Base-by-base conservation (phyloP, 2,329 filamentous ascomycete genomes). In the Aspergillus aculeatus region DNA sequence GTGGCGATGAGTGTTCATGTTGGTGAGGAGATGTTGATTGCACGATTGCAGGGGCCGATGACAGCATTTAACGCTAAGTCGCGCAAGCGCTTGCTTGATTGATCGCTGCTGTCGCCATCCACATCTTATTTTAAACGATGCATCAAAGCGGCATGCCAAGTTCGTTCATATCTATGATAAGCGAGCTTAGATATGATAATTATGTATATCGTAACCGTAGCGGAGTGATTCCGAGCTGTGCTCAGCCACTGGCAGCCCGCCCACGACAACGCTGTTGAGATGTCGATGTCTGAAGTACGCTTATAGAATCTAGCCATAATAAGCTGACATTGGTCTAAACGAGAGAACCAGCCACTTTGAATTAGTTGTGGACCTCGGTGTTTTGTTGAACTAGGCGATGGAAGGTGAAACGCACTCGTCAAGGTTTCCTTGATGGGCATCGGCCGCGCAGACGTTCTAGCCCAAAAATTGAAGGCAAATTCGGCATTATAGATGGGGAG, bases 11-110 rank as follows among this genome's bases (percentile, higher is more conserved):
- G 14, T 6, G 16, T 19, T 44, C 5, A 16, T 44, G n/a, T 44
- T 16, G 5, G 14, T 44, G 9, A 19, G 21, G 16, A n/a, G 14
- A 57, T 12, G 6, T 26, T 26, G 35, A 58, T 58, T 50, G 50
- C 56, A 58, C 47, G 56, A 58, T 58, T 26, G 50, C 50, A 53
- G 50, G 50, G 50, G 11, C 4, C 3, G 56, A 58, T 58, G 56
- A 47, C 50, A 58, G 56, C 50, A 58, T 58, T 26, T n/a, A 26
- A 23, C 50, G 32, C 32, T 44, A 24, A 24, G 12, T 31, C n/a
- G 16, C 31, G 26, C 26, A 54, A 29, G 26, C 41, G 26, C 53
- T 55, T 23, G 21, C 38, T 44, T 44, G 38, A 44, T 16, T 38
- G 23, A 16, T 23, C n/a, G 11, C 21, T 7, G 44, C 9, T 50